phyloP scores from a whole-genome alignment of 352 stramenopile species.

The Blastocystis sp. region DNA sequence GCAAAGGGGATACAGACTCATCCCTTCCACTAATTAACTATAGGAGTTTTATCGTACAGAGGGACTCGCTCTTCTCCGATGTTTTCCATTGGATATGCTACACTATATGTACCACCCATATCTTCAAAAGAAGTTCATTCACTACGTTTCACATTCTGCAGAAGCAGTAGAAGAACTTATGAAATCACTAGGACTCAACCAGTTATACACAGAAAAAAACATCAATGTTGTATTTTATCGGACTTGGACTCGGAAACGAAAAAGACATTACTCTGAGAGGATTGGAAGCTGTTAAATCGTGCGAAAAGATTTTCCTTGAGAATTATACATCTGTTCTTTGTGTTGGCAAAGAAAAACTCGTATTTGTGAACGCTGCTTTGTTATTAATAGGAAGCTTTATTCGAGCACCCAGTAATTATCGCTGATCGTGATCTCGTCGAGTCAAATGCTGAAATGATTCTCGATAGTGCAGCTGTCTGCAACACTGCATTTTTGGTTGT shows the following conservation, averaged over 20 bases:
- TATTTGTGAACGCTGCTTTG: constrained; percentile 60
- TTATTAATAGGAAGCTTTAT: constrained; percentile 79
- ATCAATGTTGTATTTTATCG: constrained; percentile 92
- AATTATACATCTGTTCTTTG: constrained; percentile 95
- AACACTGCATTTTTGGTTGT: constrained; percentile 93
- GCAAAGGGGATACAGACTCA: too few species aligned
- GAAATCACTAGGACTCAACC: too few species aligned
- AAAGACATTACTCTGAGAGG: constrained; percentile 94
- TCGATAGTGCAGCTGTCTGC: constrained; percentile 72
- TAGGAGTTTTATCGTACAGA: too few species aligned
- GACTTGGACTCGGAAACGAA: constrained; percentile 90
- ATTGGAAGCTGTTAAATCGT: constrained; percentile 86
- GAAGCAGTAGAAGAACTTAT: too few species aligned
- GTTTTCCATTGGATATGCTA: too few species aligned
- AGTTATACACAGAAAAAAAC: background rate
- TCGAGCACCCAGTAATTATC: constrained; percentile 79
- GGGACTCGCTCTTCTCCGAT: too few species aligned
- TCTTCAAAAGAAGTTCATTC: too few species aligned
- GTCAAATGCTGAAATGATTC: constrained; percentile 87
- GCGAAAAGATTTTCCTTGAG: constrained; percentile 89
- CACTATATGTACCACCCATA: too few species aligned
- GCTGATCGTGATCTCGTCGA: constrained; percentile 89
- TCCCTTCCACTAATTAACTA: too few species aligned
- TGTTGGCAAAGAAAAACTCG: constrained; percentile 71
- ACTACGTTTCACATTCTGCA: too few species aligned